Base-by-base conservation (phyloP, 192 early-diverging fungal species). In the Coemansia sp. region DNA sequence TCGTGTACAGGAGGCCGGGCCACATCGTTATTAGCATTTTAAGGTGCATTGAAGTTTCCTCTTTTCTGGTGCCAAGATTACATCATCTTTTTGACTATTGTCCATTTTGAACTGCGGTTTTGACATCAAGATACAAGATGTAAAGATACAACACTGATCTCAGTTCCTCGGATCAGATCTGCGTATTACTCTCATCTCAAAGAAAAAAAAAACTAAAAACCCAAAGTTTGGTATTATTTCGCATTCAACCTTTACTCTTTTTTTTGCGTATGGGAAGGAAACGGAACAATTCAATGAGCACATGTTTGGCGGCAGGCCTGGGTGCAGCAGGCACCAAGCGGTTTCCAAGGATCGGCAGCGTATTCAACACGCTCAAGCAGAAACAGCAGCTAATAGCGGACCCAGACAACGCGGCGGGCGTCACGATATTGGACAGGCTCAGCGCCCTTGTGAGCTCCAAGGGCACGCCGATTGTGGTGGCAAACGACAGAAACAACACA, bases 261-360 rank as follows among this genome's bases (percentile, higher is more conserved):
- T 2, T 50, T 28, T 50, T 7, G 22, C 27, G n/a, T 50, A 50
- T 50, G 48, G 16, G 16, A 14, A 30, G 8, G 25, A 28, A 50
- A 18, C n/a, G 16, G 12, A 50, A 50, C 9, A n/a, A 5, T 27
- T 44, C 42, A 19, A 27, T 18, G n/a, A 27, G 25, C 25, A 28
- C 25, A 23, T n/a, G 7, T 24, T 50, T 50, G 24, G 24, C 28
- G 22, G 56, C 46, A 40, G 64, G 47, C 10, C 31, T 66, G 14
- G 56, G 56, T 14, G 40, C 43, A 7, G 64, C 66, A 5, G 66
- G 66, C 4, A 9, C 56, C 27, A 68, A 62, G 66, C 66, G 66
- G 35, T 68, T 68, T 49, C 66, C 66, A 2, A 30, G 45, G 8
- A 44, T 61, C 10, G 40, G 35, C 54, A 6, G 18, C 12, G 65